phyloP scores from a whole-genome alignment of 1,139 yeast species.

The Suhomyces taliae region DNA sequence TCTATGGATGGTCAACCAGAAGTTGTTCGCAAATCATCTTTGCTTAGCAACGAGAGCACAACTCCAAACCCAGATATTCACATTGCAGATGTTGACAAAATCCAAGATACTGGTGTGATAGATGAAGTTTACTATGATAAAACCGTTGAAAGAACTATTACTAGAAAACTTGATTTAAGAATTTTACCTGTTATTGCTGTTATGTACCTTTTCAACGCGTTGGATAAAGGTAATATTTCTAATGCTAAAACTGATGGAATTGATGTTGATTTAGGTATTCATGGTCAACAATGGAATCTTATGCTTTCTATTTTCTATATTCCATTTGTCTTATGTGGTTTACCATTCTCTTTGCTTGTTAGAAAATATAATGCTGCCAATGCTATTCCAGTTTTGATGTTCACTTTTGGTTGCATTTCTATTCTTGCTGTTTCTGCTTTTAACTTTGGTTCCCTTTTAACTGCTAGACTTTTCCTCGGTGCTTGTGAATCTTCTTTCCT shows the following conservation, averaged over 20 bases:
- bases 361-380: slow-evolving; percentile 23
- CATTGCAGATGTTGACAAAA: background rate
- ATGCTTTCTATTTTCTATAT: slow-evolving; percentile 26
- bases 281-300: slow-evolving; percentile 22
- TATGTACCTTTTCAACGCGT: slow-evolving; percentile 30
- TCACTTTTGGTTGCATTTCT: slow-evolving; percentile 21
- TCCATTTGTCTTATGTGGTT: slow-evolving; percentile 24
- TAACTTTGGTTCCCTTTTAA: slow-evolving; percentile 20
- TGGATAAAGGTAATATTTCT: slow-evolving; percentile 25
- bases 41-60: slow-evolving; percentile 6
- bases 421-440: slow-evolving; percentile 18
- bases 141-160: slow-evolving; percentile 24
- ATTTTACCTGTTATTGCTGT: slow-evolving; percentile 30
- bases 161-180: slow-evolving; percentile 34
- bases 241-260: slow-evolving; percentile 26
- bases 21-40: slow-evolving; percentile 10
- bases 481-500: slow-evolving; percentile 21
- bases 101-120: background rate
- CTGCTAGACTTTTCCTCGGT: slow-evolving; percentile 25
- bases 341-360: slow-evolving; percentile 21
- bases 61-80: background rate
- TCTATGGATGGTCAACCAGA: slow-evolving; percentile 2
- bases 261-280: slow-evolving; percentile 19
- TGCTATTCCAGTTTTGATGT: slow-evolving; percentile 22
- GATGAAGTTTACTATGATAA: slow-evolving; percentile 16